phyloP scores from a whole-genome alignment of 495 filamentous ascomycete species.

The Neurospora sp. region DNA sequence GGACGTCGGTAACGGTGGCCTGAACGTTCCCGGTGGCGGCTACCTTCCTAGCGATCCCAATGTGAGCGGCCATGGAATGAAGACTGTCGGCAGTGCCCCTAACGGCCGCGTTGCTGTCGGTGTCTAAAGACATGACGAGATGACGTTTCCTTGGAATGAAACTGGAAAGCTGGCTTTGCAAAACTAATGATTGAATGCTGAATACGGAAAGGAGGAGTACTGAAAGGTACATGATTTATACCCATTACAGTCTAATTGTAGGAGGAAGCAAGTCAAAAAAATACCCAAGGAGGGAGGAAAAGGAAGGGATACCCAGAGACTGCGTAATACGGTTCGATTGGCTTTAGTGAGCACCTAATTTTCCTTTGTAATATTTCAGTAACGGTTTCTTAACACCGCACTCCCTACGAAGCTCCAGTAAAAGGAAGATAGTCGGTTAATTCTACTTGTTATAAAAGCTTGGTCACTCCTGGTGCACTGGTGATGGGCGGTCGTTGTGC shows the following conservation, averaged over 20 bases:
- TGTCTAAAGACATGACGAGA: not conserved
- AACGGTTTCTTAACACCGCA: not conserved
- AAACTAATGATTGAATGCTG: not conserved
- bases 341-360: not conserved
- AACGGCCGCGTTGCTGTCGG: not conserved
- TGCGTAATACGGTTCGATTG: not conserved
- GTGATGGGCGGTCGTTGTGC: not conserved
- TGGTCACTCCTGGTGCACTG: not conserved
- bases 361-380: not conserved
- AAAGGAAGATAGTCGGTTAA: not conserved
- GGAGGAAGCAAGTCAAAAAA: not conserved
- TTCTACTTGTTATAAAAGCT: not conserved
- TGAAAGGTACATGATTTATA: not conserved
- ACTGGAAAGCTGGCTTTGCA: not conserved
- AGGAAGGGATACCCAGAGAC: not conserved
- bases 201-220: not conserved
- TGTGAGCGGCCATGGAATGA: not conserved
- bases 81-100: not conserved
- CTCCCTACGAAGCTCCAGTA: not conserved
- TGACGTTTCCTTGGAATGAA: not conserved
- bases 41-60: not conserved
- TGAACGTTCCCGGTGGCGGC: not conserved
- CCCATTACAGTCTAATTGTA: not conserved
- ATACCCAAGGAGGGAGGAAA: not conserved
- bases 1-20: not conserved